Evolutionary conservation across 345 rosid genomes (phyloP).

Genomic region (Linum usitatissimum): DNA sequence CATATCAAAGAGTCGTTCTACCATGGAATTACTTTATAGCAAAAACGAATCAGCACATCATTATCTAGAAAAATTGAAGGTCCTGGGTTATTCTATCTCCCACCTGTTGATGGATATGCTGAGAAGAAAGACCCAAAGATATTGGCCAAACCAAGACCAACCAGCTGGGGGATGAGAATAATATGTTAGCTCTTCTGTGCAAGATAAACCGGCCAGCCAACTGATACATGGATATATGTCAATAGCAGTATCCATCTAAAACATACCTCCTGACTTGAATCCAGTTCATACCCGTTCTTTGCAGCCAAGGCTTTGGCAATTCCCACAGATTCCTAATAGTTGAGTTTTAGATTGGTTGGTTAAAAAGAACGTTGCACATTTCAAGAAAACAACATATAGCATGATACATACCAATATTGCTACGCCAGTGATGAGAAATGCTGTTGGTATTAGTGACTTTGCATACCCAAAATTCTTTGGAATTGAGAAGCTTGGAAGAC

Average conservation of each 20-base stretch:
- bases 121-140: conserved; percentile 82
- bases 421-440: conserved; percentile 91
- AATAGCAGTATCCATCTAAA: neutral
- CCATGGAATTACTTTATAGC: neutral
- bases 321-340: conserved; percentile 88
- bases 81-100: conserved; percentile 19
- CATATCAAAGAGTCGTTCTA: neutral
- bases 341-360: conserved; percentile 6
- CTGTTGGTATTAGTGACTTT: conserved; percentile 78
- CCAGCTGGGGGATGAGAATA: conserved; percentile 41
- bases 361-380: conserved; percentile 9
- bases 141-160: conserved; percentile 96
- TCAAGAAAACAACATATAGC: conserved; percentile 4
- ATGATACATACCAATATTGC: conserved; percentile 82
- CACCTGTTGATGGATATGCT: conserved; percentile 90
- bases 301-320: conserved; percentile 99
- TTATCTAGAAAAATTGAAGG: conserved; percentile 6
- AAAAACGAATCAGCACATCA: neutral
- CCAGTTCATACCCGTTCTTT: conserved; percentile 90
- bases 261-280: conserved; percentile 87
- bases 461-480: conserved; percentile 58
- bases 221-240: neutral
- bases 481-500: conserved; percentile 81
- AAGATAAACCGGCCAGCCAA: neutral
- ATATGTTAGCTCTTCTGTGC: neutral